A percentile compares a stretch with the other conserved stretches of the same genome.
Evolutionary conservation across 2,329 filamentous ascomycete genomes (phyloP).

Genomic region (Blastomyces silverae): DNA sequence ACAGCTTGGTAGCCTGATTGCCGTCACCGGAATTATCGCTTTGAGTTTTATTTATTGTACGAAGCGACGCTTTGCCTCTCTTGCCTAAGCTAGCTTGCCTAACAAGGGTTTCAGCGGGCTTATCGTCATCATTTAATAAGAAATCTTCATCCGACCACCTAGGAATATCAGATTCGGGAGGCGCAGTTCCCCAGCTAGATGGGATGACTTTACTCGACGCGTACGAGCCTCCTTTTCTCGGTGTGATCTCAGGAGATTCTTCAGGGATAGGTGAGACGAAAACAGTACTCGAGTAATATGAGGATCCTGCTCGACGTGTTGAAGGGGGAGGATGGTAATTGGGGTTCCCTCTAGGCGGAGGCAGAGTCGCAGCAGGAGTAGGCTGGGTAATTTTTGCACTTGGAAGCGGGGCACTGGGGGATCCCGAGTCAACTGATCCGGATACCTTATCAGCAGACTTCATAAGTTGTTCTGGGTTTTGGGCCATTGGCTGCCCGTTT

Average conservation of each 20-base stretch:
- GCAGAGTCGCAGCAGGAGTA: conserved; percentile 21
- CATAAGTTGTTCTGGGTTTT: conserved; percentile 22
- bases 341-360: conserved; percentile 25
- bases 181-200: conserved; percentile 54
- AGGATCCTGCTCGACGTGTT: conserved; percentile 31
- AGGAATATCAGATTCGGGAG: conserved; percentile 45
- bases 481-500: not conserved
- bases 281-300: conserved; percentile 54
- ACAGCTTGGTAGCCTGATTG: not conserved
- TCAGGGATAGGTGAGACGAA: conserved; percentile 71
- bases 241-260: conserved; percentile 51
- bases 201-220: conserved; percentile 67
- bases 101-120: conserved; percentile 23
- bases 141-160: conserved; percentile 26
- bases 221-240: conserved; percentile 55
- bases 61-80: conserved; percentile 28
- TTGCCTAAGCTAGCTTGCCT: conserved; percentile 31
- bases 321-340: conserved; percentile 31
- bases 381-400: conserved; percentile 23
- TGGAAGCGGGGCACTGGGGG: conserved; percentile 26
- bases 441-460: conserved; percentile 25
- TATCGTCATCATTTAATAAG: conserved; percentile 24
- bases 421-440: conserved; percentile 19
- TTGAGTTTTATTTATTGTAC: conserved; percentile 26
- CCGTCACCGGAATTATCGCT: conserved; percentile 9